phyloP scores from a whole-genome alignment of 2,329 filamentous ascomycete genomes.

The Nemania sp. region DNA sequence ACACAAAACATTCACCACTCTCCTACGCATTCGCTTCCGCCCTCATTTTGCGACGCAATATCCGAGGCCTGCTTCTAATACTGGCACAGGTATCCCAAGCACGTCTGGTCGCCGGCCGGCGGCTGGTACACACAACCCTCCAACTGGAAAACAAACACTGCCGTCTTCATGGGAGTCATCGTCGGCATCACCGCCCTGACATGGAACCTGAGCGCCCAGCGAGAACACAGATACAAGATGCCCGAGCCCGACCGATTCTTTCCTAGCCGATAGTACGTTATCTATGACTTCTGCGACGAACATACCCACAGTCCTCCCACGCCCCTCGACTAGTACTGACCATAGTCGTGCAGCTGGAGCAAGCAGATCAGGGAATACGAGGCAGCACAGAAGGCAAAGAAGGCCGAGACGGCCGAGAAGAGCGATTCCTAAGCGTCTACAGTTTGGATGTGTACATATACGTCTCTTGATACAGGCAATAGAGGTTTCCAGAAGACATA shows the following conservation, averaged over 20 bases:
- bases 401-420: constrained; percentile 35
- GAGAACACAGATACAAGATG: constrained; percentile 75
- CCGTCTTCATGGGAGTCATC: constrained; percentile 71
- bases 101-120: constrained; percentile 98
- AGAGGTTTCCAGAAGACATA: constrained; percentile 8
- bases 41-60: no score
- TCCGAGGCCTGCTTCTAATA: constrained; percentile 8
- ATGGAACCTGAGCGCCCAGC: constrained; percentile 74
- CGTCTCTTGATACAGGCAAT: constrained; percentile 27
- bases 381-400: constrained; percentile 43
- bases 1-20: constrained; percentile 3
- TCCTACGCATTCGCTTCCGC: neutral
- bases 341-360: constrained; percentile 45
- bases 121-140: constrained; percentile 95
- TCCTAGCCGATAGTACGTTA: constrained; percentile 79
- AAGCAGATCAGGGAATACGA: constrained; percentile 53
- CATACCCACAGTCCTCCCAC: no score
- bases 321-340: constrained; percentile 16
- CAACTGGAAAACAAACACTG: constrained; percentile 95
- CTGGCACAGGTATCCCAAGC: constrained; percentile 81
- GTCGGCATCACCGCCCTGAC: constrained; percentile 68
- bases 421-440: constrained; percentile 33
- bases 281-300: neutral
- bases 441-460: constrained; percentile 32
- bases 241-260: constrained; percentile 79